phyloP scores from a whole-genome alignment of 805 yeast species.

The Aciculoconidium aculeatum region DNA sequence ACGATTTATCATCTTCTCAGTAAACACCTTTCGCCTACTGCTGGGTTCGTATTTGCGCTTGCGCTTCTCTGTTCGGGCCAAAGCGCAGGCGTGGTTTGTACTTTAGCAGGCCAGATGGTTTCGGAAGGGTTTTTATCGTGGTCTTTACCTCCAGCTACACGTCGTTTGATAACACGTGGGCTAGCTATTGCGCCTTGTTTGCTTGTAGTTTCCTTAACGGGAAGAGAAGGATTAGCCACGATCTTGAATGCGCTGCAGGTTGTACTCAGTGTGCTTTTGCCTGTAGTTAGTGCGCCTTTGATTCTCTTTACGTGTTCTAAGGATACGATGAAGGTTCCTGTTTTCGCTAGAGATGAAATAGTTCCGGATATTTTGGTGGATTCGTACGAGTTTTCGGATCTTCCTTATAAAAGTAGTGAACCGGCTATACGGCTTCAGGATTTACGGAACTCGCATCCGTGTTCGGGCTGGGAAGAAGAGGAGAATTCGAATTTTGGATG shows the following conservation, averaged over 20 bases:
- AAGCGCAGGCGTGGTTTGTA: conserved; percentile 91
- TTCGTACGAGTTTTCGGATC: conserved; percentile 11
- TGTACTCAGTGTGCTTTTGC: conserved; percentile 70
- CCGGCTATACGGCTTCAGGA: conserved; percentile 38
- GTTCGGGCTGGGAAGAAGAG: conserved; percentile 37
- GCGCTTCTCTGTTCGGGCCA: conserved; percentile 91
- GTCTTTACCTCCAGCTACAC: conserved; percentile 74
- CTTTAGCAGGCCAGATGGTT: conserved; percentile 90
- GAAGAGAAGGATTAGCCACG: conserved; percentile 73
- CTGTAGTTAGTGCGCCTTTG: conserved; percentile 84
- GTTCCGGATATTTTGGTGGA: conserved; percentile 20
- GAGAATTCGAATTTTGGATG: conserved; percentile 18
- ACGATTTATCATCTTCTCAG: conserved; percentile 71
- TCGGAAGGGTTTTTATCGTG: conserved; percentile 83
- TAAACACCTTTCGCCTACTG: conserved; percentile 70
- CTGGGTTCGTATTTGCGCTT: conserved; percentile 83
- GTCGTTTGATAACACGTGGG: conserved; percentile 75
- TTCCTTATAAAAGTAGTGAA: conserved; percentile 26
- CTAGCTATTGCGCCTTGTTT: conserved; percentile 84
- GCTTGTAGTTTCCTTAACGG: conserved; percentile 63
- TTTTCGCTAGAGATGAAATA: conserved; percentile 25
- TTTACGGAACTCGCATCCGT: conserved; percentile 35
- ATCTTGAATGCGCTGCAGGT: conserved; percentile 82
- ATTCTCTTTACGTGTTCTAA: conserved; percentile 73
- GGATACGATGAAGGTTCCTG: conserved; percentile 55